A percentile compares a stretch with the other conserved stretches of the same genome.
These are phyloP conservation scores for Daldinia grandis DNA, from an alignment of 495 filamentous ascomycete genomes.

Conservation along the genomic window DNA sequence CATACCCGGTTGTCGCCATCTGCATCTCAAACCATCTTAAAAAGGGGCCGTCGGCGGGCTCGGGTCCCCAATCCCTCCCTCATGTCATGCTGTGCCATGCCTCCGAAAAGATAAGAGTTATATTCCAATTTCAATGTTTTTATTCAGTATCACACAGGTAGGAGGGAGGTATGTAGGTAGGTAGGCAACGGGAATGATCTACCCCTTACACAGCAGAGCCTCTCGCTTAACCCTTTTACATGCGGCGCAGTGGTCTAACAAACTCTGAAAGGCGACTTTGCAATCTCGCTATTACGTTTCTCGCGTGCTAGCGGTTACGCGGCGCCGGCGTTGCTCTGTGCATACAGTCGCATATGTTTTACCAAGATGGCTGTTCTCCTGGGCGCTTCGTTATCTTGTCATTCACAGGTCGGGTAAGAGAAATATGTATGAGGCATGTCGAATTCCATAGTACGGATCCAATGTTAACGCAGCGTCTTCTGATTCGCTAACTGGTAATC, in stretches of 20 bases:
- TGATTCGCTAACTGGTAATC: conserved; percentile 29
- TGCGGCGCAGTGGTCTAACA: not conserved
- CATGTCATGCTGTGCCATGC: not conserved
- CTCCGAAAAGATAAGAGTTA: not conserved
- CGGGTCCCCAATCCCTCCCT: not conserved
- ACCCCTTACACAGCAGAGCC: conserved; percentile 21
- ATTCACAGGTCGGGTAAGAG: conserved; percentile 9
- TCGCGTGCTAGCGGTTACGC: conserved; percentile 22
- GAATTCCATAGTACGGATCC: conserved; percentile 16
- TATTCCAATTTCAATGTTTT: not conserved
- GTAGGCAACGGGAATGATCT: not conserved
- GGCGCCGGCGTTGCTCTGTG: conserved; percentile 18
- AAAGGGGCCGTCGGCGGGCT: conserved; percentile 13
- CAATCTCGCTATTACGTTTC: conserved; percentile 10
- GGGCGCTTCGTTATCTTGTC: conserved; percentile 37
- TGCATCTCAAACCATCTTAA: conserved; percentile 12
- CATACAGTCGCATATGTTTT: not conserved
- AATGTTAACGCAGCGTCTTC: conserved; percentile 11
- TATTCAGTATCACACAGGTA: not conserved
- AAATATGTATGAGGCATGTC: conserved; percentile 7
- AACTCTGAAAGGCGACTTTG: not conserved
- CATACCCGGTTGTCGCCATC: conserved; percentile 27
- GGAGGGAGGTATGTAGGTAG: too few species aligned
- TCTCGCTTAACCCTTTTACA: conserved; percentile 1
- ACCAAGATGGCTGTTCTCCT: conserved; percentile 16